These are phyloP conservation scores for Epichloe gansuensis DNA, from an alignment of 2,329 filamentous ascomycete species.

Conservation along the genomic window DNA sequence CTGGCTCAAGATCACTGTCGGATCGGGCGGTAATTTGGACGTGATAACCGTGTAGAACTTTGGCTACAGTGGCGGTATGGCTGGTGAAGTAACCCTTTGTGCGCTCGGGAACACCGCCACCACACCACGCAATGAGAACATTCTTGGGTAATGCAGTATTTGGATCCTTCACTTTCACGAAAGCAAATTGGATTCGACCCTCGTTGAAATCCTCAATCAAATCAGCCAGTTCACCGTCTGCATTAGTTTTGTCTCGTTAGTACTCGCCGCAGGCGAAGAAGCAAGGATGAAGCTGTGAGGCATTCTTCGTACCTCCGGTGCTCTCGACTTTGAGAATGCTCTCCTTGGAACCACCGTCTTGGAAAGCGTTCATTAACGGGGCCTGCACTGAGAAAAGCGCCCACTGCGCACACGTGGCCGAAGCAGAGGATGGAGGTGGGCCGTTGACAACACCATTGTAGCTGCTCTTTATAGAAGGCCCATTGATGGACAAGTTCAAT, in stretches of 20 bases:
- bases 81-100: constrained; percentile 98
- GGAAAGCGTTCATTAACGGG: constrained; percentile 84
- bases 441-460: constrained; percentile 48
- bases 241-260: constrained; percentile 10
- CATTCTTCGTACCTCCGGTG: constrained; percentile 55
- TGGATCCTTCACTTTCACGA: constrained; percentile 90
- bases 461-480: constrained; percentile 74
- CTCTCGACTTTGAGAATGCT: constrained; percentile 90
- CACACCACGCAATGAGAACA: constrained; percentile 92
- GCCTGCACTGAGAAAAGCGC: constrained; percentile 87
- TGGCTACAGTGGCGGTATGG: constrained; percentile 78
- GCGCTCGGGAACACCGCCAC: constrained; percentile 92
- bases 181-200: constrained; percentile 91
- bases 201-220: constrained; percentile 94
- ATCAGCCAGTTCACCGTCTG: constrained; percentile 83
- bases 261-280: constrained; percentile 1
- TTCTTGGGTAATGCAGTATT: constrained; percentile 83
- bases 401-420: constrained; percentile 82
- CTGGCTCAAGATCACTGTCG: constrained; percentile 75
- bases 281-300: neutral
- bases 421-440: constrained; percentile 40
- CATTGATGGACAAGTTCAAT: constrained; percentile 66
- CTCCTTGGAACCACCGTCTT: constrained; percentile 75
- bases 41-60: constrained; percentile 91
- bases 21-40: constrained; percentile 94